Evolutionary conservation across 2,329 filamentous ascomycete genomes (phyloP), one percentile per base, ranked within the genome.

Genomic region (Phialophora verrucosa): DNA sequence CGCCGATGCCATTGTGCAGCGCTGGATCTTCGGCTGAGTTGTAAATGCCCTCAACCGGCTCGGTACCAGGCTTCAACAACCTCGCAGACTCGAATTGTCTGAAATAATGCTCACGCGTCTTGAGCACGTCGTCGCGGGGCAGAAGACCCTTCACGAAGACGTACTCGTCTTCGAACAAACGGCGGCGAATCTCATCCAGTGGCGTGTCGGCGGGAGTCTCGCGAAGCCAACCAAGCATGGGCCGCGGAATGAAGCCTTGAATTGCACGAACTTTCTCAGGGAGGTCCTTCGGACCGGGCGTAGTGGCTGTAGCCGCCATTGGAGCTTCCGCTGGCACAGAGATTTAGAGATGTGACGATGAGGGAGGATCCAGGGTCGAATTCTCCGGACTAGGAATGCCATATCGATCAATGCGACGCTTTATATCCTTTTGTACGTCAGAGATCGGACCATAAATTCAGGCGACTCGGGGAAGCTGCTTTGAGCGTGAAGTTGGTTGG

Each of bases 141-240:
- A 82, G 69, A 6, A 82, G 63, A 5, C 75, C 74, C 59, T 81
- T 82, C 38, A 82, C 71, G 65, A 78, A 81, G 29, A 82, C 68
- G 68, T 82, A 82, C 29, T 79, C 79, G 59, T 81, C 79, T 14
- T 73, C 68, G 25, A 75, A 60, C 42, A 78, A 77, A 6, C 78
- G 78, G 44, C 73, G 71, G 29, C 78, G 76, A 69, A 82, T 76
- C 56, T 81, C 76, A 38, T 76, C 72, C 8, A 79, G 63, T 3
- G 79, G 76, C 23, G 79, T 78, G 65, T 74, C 70, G n/a, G 73
- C 72, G 4, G 70, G 70, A 0, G 77, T 78, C 35, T 74, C 61
- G 11, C 69, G 71, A 61, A 81, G 75, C 72, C 74, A 75, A 44
- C 74, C 78, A 12, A 79, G 72, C 56, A 70, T 68, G 27, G 68